A percentile compares a stretch with the other conserved stretches of the same genome.
These are phyloP conservation scores for Nitzschia sp. DNA, from an alignment of 108 stramenopile species.

Conservation along the genomic window DNA sequence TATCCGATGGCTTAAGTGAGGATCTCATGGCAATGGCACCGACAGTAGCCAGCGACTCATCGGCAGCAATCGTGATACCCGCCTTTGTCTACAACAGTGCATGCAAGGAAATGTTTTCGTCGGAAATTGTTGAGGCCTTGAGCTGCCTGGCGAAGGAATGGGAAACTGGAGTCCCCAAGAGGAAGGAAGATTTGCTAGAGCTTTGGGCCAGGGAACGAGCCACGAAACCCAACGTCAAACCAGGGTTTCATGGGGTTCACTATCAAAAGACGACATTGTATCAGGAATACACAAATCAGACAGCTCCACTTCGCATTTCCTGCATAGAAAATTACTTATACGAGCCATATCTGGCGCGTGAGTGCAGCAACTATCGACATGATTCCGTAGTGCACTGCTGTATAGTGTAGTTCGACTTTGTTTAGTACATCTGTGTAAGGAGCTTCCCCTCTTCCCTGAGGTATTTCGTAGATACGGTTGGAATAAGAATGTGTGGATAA, in stretches of 20 bases:
- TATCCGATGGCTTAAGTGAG: constrained; percentile 52
- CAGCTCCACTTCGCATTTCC: constrained; percentile 40
- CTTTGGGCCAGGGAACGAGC: not conserved
- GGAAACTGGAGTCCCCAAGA: constrained; percentile 58
- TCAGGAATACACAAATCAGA: constrained; percentile 35
- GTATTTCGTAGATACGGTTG: constrained; percentile 74
- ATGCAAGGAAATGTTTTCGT: constrained; percentile 3
- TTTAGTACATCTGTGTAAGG: constrained; percentile 56
- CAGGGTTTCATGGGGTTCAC: constrained; percentile 5
- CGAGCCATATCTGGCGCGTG: constrained; percentile 77
- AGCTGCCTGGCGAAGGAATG: constrained; percentile 21
- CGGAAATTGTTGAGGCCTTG: not conserved
- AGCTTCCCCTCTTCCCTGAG: constrained; percentile 70
- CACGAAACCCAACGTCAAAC: not conserved
- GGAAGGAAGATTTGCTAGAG: constrained; percentile 35
- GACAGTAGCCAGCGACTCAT: constrained; percentile 30
- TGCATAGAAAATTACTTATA: constrained; percentile 69
- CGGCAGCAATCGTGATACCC: constrained; percentile 64
- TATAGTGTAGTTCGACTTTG: too few relatives aligned
- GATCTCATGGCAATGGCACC: constrained; percentile 25
- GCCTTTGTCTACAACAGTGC: constrained; percentile 51
- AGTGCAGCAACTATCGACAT: too few relatives aligned
- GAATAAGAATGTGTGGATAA: constrained; percentile 71
- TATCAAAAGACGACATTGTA: constrained; percentile 71
- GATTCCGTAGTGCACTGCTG: too few relatives aligned